Conservation (phyloP, 257 asterid genomes). For the Solanum appendiculatum region DNA sequence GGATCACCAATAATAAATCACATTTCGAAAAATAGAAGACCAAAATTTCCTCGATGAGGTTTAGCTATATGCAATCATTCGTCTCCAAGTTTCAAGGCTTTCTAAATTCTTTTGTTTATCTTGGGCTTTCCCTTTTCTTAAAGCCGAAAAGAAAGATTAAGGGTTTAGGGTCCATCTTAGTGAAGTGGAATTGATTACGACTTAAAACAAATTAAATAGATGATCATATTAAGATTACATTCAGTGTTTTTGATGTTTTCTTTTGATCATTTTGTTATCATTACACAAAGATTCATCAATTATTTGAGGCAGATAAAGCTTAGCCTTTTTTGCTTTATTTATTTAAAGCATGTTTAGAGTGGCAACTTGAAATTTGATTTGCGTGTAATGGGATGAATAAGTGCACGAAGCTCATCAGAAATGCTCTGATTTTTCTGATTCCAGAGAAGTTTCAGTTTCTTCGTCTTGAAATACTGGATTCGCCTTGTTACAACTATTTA, state of each 20-base stretch:
- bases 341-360: neutral
- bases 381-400: neutral
- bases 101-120: neutral
- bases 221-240: conserved; percentile 5
- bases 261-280: conserved; percentile 13
- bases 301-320: neutral
- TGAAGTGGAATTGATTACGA: conserved; percentile 14
- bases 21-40: neutral
- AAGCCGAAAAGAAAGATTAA: conserved; percentile 5
- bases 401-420: neutral
- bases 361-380: neutral
- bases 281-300: conserved; percentile 20
- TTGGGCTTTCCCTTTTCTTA: neutral
- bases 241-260: conserved; percentile 5
- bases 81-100: conserved; percentile 20
- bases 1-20: neutral
- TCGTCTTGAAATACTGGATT: too few relatives aligned
- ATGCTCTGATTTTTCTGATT: neutral
- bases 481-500: neutral
- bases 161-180: conserved; percentile 7
- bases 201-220: neutral
- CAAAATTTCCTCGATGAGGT: neutral
- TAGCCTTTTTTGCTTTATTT: neutral
- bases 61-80: conserved; percentile 5
- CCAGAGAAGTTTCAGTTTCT: neutral